phyloP scores from a whole-genome alignment of 306 rosid genomes.

The Argentina anserina region DNA sequence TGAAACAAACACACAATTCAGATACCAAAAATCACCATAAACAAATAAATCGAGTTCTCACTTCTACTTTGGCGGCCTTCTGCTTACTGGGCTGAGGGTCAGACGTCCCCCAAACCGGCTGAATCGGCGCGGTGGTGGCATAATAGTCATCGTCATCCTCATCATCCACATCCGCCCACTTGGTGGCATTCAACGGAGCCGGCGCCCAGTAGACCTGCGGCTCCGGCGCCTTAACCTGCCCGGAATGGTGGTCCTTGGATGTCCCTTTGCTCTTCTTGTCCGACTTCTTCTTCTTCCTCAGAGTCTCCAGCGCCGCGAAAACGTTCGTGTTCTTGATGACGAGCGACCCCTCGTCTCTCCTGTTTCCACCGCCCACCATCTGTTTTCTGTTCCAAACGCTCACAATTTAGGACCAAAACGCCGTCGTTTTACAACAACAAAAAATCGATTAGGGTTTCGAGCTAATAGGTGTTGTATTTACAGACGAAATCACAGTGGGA shows the following conservation, averaged over 20 bases:
- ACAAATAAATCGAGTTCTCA: conserved; percentile 11
- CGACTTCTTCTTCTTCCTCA: conserved; percentile 88
- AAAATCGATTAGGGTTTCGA: conserved; percentile 19
- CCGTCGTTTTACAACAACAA: not conserved
- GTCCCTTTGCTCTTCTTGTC: conserved; percentile 76
- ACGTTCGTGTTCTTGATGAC: conserved; percentile 73
- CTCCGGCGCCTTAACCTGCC: conserved; percentile 47
- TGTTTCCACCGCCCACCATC: conserved; percentile 88
- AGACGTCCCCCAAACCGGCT: conserved; percentile 52
- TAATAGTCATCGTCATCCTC: conserved; percentile 81
- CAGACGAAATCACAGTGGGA: not conserved
- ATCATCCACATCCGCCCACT: conserved; percentile 94
- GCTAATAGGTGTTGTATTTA: not conserved
- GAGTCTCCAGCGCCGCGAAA: conserved; percentile 82
- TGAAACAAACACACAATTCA: not conserved
- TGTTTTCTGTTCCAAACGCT: not conserved
- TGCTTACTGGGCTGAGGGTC: conserved; percentile 51
- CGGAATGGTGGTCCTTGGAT: conserved; percentile 40
- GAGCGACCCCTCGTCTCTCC: conserved; percentile 85
- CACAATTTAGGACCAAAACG: not conserved
- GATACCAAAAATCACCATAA: not conserved
- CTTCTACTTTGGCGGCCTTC: conserved; percentile 49
- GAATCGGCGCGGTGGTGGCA: conserved; percentile 71
- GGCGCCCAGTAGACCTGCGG: conserved; percentile 77
- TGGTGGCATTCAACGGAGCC: conserved; percentile 56